A percentile compares a stretch with the other conserved stretches of the same genome.
phyloP scores from a whole-genome alignment of 2,329 filamentous ascomycete genomes.

The Venturia nashicola region DNA sequence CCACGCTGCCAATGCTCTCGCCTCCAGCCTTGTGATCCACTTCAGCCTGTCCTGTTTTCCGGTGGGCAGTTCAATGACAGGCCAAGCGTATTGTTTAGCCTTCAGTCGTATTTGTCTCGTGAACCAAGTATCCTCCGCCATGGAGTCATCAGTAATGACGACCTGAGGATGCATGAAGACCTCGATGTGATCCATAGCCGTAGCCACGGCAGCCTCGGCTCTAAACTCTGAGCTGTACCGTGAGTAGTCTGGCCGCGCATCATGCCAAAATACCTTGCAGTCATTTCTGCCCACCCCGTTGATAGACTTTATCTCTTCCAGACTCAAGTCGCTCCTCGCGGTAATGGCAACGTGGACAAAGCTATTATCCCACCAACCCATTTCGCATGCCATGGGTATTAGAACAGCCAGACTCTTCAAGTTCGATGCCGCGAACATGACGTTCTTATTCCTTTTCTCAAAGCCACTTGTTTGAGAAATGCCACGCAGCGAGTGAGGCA shows the following conservation, averaged over 20 bases:
- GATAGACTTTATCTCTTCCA: constrained; percentile 49
- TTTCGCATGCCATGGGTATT: constrained; percentile 75
- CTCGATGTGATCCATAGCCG: constrained; percentile 60
- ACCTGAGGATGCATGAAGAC: constrained; percentile 66
- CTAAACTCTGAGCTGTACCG: constrained; percentile 56
- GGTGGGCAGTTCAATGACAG: constrained; percentile 64
- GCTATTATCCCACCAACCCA: constrained; percentile 57
- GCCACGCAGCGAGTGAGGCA: constrained; percentile 49
- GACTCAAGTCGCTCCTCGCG: constrained; percentile 53
- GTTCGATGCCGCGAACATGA: constrained; percentile 68
- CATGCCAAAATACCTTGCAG: constrained; percentile 56
- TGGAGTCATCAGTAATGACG: constrained; percentile 57
- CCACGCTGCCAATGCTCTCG: constrained; percentile 62
- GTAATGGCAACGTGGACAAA: constrained; percentile 74
- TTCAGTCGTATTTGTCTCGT: constrained; percentile 45
- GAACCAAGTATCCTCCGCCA: constrained; percentile 56
- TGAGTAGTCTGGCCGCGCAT: constrained; percentile 68
- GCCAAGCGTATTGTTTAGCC: constrained; percentile 37
- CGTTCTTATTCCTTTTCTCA: constrained; percentile 48
- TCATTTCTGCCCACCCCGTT: constrained; percentile 60
- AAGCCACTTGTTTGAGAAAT: constrained; percentile 34
- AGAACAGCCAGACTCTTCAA: constrained; percentile 60
- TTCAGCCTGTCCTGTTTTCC: constrained; percentile 49
- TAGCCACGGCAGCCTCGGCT: constrained; percentile 50
- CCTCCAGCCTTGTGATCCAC: constrained; percentile 72